These are phyloP conservation scores for Gossypium sturtianum DNA, from an alignment of 345 rosid species.

Conservation along the genomic window DNA sequence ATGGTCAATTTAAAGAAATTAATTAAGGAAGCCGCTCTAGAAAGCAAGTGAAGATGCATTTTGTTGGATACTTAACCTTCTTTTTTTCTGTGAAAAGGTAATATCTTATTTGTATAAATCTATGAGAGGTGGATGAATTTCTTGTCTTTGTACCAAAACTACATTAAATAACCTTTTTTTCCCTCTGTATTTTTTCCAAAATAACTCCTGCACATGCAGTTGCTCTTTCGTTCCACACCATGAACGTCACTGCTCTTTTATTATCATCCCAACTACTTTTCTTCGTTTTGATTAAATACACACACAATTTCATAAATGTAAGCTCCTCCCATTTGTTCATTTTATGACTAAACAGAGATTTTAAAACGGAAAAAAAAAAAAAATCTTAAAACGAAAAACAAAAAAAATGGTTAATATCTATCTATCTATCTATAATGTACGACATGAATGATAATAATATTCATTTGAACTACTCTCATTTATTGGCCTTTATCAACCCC, in stretches of 20 bases:
- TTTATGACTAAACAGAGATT: not conserved
- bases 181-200: not conserved
- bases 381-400: not conserved
- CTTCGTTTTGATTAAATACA: not conserved
- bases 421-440: not conserved
- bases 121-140: no score
- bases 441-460: not conserved
- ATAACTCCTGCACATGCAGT: conserved; percentile 2
- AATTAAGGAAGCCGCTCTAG: not conserved
- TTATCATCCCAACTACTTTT: not conserved
- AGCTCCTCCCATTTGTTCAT: not conserved
- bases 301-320: conserved; percentile 2
- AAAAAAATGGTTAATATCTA: not conserved
- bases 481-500: conserved; percentile 31
- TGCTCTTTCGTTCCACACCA: not conserved
- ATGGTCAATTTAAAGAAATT: no score
- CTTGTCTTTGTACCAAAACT: no score
- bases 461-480: conserved; percentile 30
- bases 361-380: not conserved
- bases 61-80: no score
- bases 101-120: no score
- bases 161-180: not conserved
- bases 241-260: not conserved
- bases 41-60: not conserved
- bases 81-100: not conserved